A percentile compares a stretch with the other conserved stretches of the same genome.
These are phyloP conservation scores for Penicillium sp. DNA, from an alignment of 2,329 filamentous ascomycete genomes.

Conservation along the genomic window DNA sequence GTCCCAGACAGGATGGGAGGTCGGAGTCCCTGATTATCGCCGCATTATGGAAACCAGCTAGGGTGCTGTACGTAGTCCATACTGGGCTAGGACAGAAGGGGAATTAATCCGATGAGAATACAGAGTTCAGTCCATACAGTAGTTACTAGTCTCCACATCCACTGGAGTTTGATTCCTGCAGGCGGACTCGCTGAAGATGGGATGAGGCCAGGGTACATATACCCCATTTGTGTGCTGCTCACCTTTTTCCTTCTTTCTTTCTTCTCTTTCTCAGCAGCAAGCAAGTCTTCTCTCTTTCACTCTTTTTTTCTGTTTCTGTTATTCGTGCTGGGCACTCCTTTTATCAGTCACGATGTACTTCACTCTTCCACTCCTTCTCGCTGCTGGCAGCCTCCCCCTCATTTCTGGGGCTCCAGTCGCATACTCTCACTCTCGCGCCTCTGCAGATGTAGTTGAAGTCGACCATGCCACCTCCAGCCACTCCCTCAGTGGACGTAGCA, in stretches of 20 bases:
- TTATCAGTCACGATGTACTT: constrained; percentile 28
- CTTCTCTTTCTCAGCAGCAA: constrained; percentile 16
- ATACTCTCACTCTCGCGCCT: constrained; percentile 30
- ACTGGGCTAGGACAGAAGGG: background rate
- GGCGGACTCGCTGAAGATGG: background rate
- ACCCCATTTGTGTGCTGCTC: background rate
- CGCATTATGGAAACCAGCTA: background rate
- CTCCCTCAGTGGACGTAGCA: constrained; percentile 29
- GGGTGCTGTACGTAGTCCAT: background rate
- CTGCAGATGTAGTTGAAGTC: constrained; percentile 20
- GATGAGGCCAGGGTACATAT: constrained; percentile 21
- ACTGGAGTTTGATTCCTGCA: constrained; percentile 8
- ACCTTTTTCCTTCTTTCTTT: background rate
- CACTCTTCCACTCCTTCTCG: constrained; percentile 32
- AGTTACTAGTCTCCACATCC: background rate
- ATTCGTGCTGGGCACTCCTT: constrained; percentile 31
- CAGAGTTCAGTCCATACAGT: too few species aligned
- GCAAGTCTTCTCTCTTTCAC: constrained; percentile 28
- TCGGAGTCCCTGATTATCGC: constrained; percentile 5
- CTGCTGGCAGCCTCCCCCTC: constrained; percentile 42
- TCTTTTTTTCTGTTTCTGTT: constrained; percentile 17
- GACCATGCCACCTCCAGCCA: constrained; percentile 17
- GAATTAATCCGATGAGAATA: background rate
- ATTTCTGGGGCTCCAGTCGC: constrained; percentile 36
- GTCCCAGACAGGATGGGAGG: constrained; percentile 8